phyloP scores from a whole-genome alignment of 2,329 filamentous ascomycete species.

The Canariomyces notabilis region DNA sequence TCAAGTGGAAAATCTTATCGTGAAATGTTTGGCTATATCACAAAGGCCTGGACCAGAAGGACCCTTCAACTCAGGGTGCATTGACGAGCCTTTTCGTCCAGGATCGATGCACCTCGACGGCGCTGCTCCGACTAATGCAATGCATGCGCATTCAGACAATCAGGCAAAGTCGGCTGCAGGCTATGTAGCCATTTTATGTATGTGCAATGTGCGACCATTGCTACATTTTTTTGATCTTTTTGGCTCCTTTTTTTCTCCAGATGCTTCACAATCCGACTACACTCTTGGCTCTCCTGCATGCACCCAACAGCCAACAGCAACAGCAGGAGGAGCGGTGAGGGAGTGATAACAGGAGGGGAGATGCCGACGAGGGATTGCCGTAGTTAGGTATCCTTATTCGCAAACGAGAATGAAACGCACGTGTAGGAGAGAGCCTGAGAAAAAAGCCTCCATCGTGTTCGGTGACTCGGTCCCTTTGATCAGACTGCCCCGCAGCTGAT shows the following conservation, averaged over 20 bases:
- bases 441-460: no score
- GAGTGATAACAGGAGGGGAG: slow-evolving; percentile 4
- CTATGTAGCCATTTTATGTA: background rate
- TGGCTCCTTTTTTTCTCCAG: background rate
- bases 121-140: slow-evolving; percentile 12
- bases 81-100: no score
- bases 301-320: background rate
- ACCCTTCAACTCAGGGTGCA: no score
- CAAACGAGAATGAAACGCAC: background rate
- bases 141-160: slow-evolving; percentile 8
- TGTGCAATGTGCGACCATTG: no score
- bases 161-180: background rate
- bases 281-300: background rate
- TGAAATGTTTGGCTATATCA: no score
- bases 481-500: slow-evolving; percentile 5
- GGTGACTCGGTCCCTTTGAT: background rate
- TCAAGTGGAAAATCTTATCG: no score
- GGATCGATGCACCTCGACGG: no score
- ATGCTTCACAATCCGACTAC: background rate
- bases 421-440: background rate
- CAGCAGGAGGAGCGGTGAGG: background rate
- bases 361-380: slow-evolving; percentile 2
- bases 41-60: no score
- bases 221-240: no score
- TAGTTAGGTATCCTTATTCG: no score